These are phyloP conservation scores for Suillus variegatus DNA, from an alignment of 768 basidiomycete species.

Conservation along the genomic window DNA sequence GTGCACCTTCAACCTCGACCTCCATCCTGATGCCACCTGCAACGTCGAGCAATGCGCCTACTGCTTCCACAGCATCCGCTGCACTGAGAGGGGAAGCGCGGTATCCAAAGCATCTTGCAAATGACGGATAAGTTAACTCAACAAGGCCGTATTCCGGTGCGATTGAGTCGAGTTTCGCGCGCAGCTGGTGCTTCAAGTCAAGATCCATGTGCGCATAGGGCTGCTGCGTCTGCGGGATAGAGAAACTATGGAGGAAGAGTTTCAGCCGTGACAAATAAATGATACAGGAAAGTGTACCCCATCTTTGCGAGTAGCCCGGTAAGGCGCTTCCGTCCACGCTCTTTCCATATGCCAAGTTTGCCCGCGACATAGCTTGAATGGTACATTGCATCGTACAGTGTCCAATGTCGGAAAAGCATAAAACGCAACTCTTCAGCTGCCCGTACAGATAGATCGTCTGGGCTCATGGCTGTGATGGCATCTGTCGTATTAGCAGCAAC, in stretches of 20 bases:
- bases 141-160: constrained; percentile 95
- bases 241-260: constrained; percentile 63
- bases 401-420: constrained; percentile 97
- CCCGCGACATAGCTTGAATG: constrained; percentile 96
- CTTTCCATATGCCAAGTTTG: constrained; percentile 96
- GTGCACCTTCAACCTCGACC: constrained; percentile 83
- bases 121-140: constrained; percentile 92
- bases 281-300: constrained; percentile 58
- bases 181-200: constrained; percentile 81
- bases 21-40: constrained; percentile 90
- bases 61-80: constrained; percentile 89
- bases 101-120: constrained; percentile 90
- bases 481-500: constrained; percentile 35
- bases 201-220: constrained; percentile 95
- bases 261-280: constrained; percentile 4
- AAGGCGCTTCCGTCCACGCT: constrained; percentile 84
- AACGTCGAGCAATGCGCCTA: constrained; percentile 85
- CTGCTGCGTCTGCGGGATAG: constrained; percentile 92
- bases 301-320: constrained; percentile 96
- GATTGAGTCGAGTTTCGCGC: constrained; percentile 81
- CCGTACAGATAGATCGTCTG: constrained; percentile 84
- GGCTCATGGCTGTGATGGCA: constrained; percentile 55
- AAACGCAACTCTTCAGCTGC: constrained; percentile 90
- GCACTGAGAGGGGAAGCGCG: constrained; percentile 86
- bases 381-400: constrained; percentile 95